These are phyloP conservation scores for Gynandropsis gynandra DNA, from an alignment of 345 rosid species.

Conservation along the genomic window DNA sequence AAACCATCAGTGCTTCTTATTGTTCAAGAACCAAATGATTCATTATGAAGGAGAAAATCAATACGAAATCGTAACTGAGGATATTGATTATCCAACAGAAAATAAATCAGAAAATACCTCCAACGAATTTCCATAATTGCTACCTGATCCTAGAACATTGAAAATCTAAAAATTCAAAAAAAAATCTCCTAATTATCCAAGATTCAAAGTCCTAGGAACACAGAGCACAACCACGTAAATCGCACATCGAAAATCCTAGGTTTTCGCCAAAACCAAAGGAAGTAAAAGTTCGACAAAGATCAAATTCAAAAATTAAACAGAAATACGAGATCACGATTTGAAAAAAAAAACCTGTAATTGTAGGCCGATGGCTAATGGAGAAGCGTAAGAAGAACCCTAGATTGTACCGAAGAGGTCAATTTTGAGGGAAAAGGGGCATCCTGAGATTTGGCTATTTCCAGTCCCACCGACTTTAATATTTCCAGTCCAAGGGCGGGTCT, in stretches of 20 bases:
- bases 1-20: background rate
- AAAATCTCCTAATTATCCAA: background rate
- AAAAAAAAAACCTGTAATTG: slow-evolving; percentile 12
- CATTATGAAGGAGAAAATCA: background rate
- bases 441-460: background rate
- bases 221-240: background rate
- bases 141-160: background rate
- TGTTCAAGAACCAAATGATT: background rate
- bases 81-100: background rate
- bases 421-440: background rate
- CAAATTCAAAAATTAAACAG: too few relatives aligned
- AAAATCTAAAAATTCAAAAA: background rate
- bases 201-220: too few relatives aligned
- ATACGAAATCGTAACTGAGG: too few relatives aligned
- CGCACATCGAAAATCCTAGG: background rate
- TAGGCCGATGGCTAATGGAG: slow-evolving; percentile 5
- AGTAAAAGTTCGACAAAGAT: background rate
- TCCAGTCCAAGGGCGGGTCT: background rate
- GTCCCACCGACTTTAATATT: background rate
- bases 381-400: slow-evolving; percentile 20
- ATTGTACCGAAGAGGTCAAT: slow-evolving; percentile 1
- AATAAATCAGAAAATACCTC: background rate
- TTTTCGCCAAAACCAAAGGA: background rate
- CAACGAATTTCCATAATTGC: background rate
- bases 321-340: background rate